Conservation (phyloP, 148 eudicot species). For the Nepenthes gracilis region DNA sequence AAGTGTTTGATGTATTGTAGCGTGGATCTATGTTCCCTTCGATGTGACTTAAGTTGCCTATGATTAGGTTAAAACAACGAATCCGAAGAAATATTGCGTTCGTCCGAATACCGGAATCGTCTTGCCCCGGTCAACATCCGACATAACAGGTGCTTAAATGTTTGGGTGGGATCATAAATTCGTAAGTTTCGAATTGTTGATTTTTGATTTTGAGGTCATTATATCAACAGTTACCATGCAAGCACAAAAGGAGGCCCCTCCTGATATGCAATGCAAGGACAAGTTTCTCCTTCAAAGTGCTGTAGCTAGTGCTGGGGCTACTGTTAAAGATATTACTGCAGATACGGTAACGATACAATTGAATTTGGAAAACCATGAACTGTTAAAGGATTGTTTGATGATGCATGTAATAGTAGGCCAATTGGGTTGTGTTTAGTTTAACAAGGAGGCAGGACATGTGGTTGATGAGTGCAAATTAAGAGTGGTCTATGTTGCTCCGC, state of each 20-base stretch:
- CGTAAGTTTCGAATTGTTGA: background rate
- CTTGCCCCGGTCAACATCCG: slow-evolving; percentile 55
- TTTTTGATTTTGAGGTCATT: background rate
- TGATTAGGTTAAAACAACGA: slow-evolving; percentile 67
- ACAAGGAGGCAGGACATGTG: slow-evolving; percentile 55
- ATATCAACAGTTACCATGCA: slow-evolving; percentile 61
- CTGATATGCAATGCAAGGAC: slow-evolving; percentile 83
- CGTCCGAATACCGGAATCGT: slow-evolving; percentile 75
- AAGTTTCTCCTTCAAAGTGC: slow-evolving; percentile 81
- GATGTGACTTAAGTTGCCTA: background rate
- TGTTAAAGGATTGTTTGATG: background rate
- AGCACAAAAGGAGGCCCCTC: slow-evolving; percentile 70
- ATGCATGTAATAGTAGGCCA: slow-evolving; percentile 4
- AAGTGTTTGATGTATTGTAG: background rate
- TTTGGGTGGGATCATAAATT: background rate
- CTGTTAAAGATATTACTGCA: slow-evolving; percentile 51
- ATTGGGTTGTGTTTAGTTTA: slow-evolving; percentile 29
- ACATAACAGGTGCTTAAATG: slow-evolving; percentile 33
- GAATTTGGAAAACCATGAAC: background rate
- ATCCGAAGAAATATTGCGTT: slow-evolving; percentile 84
- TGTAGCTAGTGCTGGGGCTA: slow-evolving; percentile 27
- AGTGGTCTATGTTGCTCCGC: slow-evolving; percentile 61
- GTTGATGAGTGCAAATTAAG: slow-evolving; percentile 74
- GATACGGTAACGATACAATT: slow-evolving; percentile 43
- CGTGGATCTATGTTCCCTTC: background rate